Conservation (phyloP, 495 filamentous ascomycete genomes). For the Penicillium canariense region DNA sequence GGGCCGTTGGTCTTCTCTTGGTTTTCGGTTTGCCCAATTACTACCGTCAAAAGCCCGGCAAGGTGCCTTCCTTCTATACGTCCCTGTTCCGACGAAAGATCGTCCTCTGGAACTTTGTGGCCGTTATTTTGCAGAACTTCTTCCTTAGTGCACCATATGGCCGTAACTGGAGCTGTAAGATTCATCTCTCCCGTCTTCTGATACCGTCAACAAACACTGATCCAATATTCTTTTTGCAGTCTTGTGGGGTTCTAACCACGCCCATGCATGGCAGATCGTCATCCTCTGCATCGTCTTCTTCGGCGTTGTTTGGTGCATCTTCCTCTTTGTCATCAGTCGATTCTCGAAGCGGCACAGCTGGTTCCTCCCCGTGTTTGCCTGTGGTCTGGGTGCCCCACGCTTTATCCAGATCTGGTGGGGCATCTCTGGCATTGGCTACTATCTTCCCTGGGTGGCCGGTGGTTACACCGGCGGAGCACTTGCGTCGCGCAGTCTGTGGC, state of each 20-base stretch:
- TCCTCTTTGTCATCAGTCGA: constrained; percentile 40
- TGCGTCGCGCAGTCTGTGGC: constrained; percentile 46
- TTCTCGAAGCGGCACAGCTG: constrained; percentile 47
- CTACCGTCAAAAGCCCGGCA: constrained; percentile 61
- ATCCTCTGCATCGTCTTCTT: constrained; percentile 46
- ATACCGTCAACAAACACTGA: constrained; percentile 15
- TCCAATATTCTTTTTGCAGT: constrained; percentile 18
- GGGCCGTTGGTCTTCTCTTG: constrained; percentile 38
- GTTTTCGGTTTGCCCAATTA: constrained; percentile 47
- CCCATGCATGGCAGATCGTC: constrained; percentile 42
- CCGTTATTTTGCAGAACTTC: constrained; percentile 49
- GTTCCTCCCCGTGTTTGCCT: constrained; percentile 51
- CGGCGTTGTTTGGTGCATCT: constrained; percentile 41
- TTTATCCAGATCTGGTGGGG: constrained; percentile 54
- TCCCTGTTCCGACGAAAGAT: constrained; percentile 47
- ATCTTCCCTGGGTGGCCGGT: constrained; percentile 46
- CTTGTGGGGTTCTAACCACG: constrained; percentile 45
- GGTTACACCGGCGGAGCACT: constrained; percentile 40
- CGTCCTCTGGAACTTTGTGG: constrained; percentile 47
- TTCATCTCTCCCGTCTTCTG: not conserved
- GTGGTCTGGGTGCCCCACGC: constrained; percentile 48
- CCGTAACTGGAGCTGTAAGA: constrained; percentile 49
- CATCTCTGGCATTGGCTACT: constrained; percentile 45
- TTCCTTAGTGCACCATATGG: constrained; percentile 50
- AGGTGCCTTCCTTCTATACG: constrained; percentile 57